A percentile compares a stretch with the other conserved stretches of the same genome.
These are phyloP conservation scores for Alternaria sp. DNA, from an alignment of 2,329 filamentous ascomycete species.

Conservation along the genomic window DNA sequence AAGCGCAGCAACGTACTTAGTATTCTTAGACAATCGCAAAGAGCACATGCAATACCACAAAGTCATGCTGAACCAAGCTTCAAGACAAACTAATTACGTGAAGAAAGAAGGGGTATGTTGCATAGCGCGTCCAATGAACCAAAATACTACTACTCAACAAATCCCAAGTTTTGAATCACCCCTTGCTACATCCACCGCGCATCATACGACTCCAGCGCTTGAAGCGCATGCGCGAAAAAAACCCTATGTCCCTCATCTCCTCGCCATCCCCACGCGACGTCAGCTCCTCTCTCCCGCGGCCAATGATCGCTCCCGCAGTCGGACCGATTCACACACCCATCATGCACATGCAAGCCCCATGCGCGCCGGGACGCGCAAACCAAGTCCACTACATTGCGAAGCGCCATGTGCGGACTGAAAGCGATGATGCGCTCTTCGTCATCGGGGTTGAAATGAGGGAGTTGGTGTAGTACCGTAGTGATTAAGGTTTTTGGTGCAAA, in stretches of 20 bases:
- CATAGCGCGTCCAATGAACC: neutral
- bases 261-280: neutral
- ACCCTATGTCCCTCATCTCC: neutral
- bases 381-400: neutral
- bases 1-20: neutral
- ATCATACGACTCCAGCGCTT: neutral
- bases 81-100: neutral
- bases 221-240: neutral
- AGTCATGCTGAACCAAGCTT: neutral
- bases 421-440: neutral
- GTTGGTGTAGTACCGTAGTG: neutral
- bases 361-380: neutral
- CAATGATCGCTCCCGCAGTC: neutral
- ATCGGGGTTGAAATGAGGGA: neutral
- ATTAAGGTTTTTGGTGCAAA: neutral
- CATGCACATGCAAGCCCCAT: neutral
- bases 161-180: neutral
- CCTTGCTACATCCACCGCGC: neutral
- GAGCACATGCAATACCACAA: neutral
- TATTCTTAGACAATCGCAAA: neutral
- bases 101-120: neutral
- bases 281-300: neutral
- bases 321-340: neutral
- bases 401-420: neutral
- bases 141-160: neutral